Evolutionary conservation across 2,329 filamentous ascomycete genomes (phyloP).

Genomic region (Cladosporium sp.): DNA sequence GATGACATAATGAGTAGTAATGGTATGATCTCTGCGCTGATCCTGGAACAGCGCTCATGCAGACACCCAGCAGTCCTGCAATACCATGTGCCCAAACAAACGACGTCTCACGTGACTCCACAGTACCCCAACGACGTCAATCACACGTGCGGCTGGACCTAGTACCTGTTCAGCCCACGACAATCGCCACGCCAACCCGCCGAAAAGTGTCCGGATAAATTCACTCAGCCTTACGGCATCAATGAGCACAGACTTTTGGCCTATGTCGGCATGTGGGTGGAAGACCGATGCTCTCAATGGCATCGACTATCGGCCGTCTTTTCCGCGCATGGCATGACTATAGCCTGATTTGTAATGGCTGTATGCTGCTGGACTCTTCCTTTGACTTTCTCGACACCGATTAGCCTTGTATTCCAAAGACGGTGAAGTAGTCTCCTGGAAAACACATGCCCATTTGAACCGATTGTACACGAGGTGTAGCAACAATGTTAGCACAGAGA

Average conservation of each 20-base stretch:
- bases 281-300: not conserved
- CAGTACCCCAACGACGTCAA: not conserved
- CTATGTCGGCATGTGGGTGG: not conserved
- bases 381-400: too few relatives aligned
- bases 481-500: too few relatives aligned
- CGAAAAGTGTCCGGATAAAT: slow-evolving; percentile 12
- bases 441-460: too few relatives aligned
- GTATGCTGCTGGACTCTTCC: too few relatives aligned
- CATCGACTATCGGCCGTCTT: too few relatives aligned
- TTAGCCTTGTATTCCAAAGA: too few relatives aligned
- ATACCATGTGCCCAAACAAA: not conserved
- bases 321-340: too few relatives aligned
- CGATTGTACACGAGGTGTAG: too few relatives aligned
- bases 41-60: too few relatives aligned
- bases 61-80: not conserved
- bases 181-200: slow-evolving; percentile 1
- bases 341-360: too few relatives aligned
- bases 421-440: too few relatives aligned
- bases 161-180: not conserved
- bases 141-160: not conserved
- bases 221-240: not conserved
- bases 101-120: not conserved
- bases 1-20: not conserved
- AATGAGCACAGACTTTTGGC: not conserved
- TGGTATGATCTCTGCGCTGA: not conserved